Evolutionary conservation across 495 filamentous ascomycete species (phyloP).

Genomic region (Aspergillus bridgeri): DNA sequence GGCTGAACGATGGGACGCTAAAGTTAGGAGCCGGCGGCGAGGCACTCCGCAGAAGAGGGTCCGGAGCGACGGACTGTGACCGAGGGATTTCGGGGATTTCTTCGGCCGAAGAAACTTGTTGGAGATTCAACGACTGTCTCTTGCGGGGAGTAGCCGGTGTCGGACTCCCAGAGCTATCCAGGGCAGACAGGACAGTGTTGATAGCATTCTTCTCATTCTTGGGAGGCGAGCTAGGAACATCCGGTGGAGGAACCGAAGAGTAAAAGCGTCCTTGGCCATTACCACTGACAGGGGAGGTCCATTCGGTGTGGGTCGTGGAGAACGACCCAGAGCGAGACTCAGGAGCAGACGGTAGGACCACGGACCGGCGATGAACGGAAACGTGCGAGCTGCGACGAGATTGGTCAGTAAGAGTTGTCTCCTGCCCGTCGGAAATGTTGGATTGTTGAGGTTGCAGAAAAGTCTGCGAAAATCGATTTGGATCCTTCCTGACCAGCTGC

Average conservation of each 20-base stretch:
- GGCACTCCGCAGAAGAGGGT: constrained; percentile 28
- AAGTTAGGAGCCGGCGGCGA: constrained; percentile 49
- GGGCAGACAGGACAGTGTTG: constrained; percentile 8
- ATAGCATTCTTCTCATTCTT: constrained; percentile 14
- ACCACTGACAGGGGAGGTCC: constrained; percentile 17
- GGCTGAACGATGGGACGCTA: constrained; percentile 50
- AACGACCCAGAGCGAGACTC: constrained; percentile 33
- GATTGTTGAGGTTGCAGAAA: constrained; percentile 52
- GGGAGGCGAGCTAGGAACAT: constrained; percentile 4
- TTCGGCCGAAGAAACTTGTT: constrained; percentile 5
- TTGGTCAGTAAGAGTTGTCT: constrained; percentile 25
- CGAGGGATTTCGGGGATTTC: constrained; percentile 20
- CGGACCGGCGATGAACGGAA: constrained; percentile 29
- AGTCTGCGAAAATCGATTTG: constrained; percentile 58
- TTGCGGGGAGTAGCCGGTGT: constrained; percentile 24
- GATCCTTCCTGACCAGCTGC: constrained; percentile 46
- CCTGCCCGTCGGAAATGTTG: constrained; percentile 23
- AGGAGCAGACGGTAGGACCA: constrained; percentile 16
- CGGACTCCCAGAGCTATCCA: constrained; percentile 21
- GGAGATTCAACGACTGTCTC: constrained; percentile 25
- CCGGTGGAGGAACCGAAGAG: constrained; percentile 17
- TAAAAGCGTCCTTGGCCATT: constrained; percentile 17
- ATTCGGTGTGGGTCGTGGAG: constrained; percentile 30
- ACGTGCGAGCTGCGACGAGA: constrained; percentile 32
- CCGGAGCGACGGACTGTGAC: constrained; percentile 29